These are phyloP conservation scores for Thelephora terrestris DNA, from an alignment of 1,284 basidiomycete genomes.

Conservation along the genomic window DNA sequence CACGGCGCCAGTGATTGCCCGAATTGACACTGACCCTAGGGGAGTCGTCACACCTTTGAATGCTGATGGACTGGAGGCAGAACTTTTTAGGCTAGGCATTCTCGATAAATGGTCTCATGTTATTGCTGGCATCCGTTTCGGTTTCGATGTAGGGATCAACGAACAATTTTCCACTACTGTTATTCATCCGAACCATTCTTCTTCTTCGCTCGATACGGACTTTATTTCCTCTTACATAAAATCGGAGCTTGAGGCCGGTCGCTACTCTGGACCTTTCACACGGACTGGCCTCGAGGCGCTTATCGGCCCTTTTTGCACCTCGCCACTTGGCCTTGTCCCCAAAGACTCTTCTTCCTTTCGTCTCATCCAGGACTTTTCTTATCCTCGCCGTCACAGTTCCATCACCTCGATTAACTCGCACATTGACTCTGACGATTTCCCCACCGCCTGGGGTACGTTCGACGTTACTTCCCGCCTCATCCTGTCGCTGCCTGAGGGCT, in stretches of 20 bases:
- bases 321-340: constrained; percentile 27
- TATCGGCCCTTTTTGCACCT: constrained; percentile 28
- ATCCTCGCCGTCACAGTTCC: constrained; percentile 17
- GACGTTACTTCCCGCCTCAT: constrained; percentile 13
- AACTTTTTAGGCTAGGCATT: too few relatives aligned
- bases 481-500: constrained; percentile 18
- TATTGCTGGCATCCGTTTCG: too few relatives aligned
- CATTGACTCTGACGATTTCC: constrained; percentile 23
- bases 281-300: constrained; percentile 19
- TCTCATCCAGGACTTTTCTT: constrained; percentile 29
- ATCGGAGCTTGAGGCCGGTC: constrained; percentile 22
- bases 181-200: too few relatives aligned
- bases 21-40: too few relatives aligned
- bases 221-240: constrained; percentile 14
- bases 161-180: too few relatives aligned
- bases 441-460: constrained; percentile 28
- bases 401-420: constrained; percentile 19
- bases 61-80: too few relatives aligned
- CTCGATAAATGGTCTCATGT: too few relatives aligned
- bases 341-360: constrained; percentile 17
- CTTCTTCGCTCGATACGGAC: too few relatives aligned
- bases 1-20: too few relatives aligned
- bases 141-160: too few relatives aligned
- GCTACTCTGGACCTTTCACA: constrained; percentile 22
- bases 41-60: too few relatives aligned